Evolutionary conservation across 305 asterid species (phyloP), one percentile per base, ranked within the genome.

Genomic region (Fraxinus ornus): DNA sequence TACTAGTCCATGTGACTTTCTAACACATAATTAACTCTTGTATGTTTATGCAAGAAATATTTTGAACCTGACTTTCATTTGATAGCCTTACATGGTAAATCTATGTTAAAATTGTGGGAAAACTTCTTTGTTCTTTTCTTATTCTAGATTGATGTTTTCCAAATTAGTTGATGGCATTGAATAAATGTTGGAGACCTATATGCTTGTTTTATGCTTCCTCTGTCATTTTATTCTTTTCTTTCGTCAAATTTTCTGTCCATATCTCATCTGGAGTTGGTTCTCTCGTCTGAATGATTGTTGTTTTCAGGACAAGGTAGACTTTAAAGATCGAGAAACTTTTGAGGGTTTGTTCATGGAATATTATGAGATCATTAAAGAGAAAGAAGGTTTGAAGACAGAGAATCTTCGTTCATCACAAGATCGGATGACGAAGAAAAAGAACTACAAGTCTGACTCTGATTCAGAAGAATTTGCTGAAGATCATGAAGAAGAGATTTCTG

Each of bases 311-410:
- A 83, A 19, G 35, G 97, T 93, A 81, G 97, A 94, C 84, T 92
- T 96, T 78, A 85, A 83, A 22, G 94, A 94, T 83, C 79, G 84
- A 68, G 91, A 92, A 33, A 93, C 99, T 7, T 15, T 1, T 19
- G 99, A 95, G 93, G 97, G 97, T 52, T 86, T 95, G 76, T 93
- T 88, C 87, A 87, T 44, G 93, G 99, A 93, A 80, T 95, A 95
- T 83, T 95, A 94, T 79, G 36, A 41, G 81, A 87, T 90, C 84
- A 82, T 90, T 70, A 92, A 88, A 87, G 55, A 79, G 26, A 60
- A 60, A 17, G 85, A 88, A 89, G 89, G 91, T 36, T 84, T 95
- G 73, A 85, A 83, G 76, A 30, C 74, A 36, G 83, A 62, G 13
- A 88, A 90, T 86, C 35, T 95, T 49, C 81, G 41, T 83, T 89